A percentile compares a stretch with the other conserved stretches of the same genome.
Evolutionary conservation across 2,329 filamentous ascomycete genomes (phyloP).

Genomic region (Hymenoscyphus scutula): DNA sequence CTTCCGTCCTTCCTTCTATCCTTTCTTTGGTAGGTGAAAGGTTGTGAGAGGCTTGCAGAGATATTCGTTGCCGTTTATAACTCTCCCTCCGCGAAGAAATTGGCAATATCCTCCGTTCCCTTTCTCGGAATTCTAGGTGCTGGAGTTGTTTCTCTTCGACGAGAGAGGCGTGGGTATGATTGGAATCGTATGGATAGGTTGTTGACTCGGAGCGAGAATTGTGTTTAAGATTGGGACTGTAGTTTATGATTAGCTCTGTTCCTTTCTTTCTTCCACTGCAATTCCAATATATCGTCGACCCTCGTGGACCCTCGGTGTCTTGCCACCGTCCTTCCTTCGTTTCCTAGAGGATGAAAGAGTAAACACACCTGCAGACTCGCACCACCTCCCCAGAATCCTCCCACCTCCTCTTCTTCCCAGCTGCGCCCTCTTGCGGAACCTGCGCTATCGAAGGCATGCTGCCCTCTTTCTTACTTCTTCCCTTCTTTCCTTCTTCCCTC

Average conservation of each 20-base stretch:
- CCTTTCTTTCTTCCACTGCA: too few species aligned
- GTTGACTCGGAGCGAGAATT: background rate
- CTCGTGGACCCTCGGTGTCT: background rate
- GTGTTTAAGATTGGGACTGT: background rate
- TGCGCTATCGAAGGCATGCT: constrained; percentile 33
- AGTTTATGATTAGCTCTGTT: background rate
- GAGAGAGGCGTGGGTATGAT: background rate
- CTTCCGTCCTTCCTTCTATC: background rate
- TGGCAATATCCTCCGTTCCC: background rate
- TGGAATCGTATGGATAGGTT: background rate
- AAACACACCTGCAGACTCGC: constrained; percentile 21
- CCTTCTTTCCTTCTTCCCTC: background rate
- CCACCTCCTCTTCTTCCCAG: constrained; percentile 25
- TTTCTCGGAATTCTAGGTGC: background rate
- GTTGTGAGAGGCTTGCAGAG: background rate
- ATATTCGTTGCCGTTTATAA: background rate
- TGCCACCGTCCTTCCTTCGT: background rate
- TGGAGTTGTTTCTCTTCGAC: background rate
- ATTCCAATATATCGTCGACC: background rate
- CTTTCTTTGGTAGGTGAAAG: background rate
- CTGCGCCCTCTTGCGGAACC: constrained; percentile 15
- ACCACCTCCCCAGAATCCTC: constrained; percentile 22
- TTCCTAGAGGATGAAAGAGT: background rate
- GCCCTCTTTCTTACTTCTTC: too few species aligned
- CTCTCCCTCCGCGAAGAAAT: background rate